Evolutionary conservation across 495 filamentous ascomycete species (phyloP).

Genomic region (Tuber calosporum): DNA sequence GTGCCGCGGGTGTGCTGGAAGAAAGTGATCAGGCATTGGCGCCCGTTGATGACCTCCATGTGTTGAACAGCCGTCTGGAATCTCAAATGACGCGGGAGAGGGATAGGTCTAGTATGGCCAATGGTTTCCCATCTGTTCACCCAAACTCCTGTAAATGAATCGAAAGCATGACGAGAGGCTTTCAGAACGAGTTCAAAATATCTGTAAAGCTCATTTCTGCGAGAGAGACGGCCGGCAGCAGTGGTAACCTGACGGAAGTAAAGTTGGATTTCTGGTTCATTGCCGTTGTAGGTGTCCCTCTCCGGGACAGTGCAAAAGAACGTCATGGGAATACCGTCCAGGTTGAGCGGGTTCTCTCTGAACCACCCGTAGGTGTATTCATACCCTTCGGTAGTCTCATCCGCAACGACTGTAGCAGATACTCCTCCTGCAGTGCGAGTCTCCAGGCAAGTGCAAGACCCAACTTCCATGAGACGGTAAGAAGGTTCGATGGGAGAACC

Average conservation of each 20-base stretch:
- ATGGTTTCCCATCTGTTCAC: background rate
- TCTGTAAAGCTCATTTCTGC: background rate
- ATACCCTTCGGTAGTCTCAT: background rate
- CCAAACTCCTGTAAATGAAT: background rate
- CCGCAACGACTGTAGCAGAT: background rate
- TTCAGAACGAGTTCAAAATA: background rate
- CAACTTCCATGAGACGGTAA: background rate
- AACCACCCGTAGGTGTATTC: constrained; percentile 3
- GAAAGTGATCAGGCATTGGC: background rate
- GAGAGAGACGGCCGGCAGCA: background rate
- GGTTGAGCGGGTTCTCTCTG: background rate
- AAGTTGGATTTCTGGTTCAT: background rate
- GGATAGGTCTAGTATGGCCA: background rate
- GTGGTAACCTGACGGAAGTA: background rate
- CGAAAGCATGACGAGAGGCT: background rate
- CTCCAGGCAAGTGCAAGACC: background rate
- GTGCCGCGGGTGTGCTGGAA: background rate
- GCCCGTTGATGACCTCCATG: background rate
- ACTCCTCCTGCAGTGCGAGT: background rate
- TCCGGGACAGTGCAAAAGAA: background rate
- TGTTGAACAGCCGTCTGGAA: background rate
- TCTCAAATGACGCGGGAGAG: background rate
- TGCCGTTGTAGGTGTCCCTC: background rate
- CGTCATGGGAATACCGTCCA: background rate
- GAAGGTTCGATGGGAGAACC: background rate